A percentile compares a stretch with the other conserved stretches of the same genome.
phyloP scores from a whole-genome alignment of 2,329 filamentous ascomycete genomes.

The Aspergillus glaucus region DNA sequence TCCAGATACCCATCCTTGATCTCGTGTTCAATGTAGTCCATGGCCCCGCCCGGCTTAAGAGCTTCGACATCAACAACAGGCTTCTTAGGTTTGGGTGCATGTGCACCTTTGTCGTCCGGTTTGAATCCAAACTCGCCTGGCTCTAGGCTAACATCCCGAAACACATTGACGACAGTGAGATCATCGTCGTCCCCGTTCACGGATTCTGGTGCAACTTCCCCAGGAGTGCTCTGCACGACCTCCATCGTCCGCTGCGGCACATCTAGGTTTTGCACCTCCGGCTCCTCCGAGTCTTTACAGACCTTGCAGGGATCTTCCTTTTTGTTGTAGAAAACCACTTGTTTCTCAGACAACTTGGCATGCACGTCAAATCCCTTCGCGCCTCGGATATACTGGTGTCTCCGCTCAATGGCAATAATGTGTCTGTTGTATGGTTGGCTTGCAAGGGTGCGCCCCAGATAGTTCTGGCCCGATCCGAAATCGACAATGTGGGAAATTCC shows the following conservation, averaged over 20 bases:
- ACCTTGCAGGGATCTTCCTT: slow-evolving; percentile 44
- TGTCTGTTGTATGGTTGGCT: slow-evolving; percentile 78
- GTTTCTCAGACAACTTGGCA: slow-evolving; percentile 68
- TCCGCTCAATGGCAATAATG: slow-evolving; percentile 85
- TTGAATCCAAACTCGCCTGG: slow-evolving; percentile 21
- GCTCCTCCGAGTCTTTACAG: slow-evolving; percentile 13
- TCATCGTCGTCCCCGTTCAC: slow-evolving; percentile 17
- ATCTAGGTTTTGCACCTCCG: slow-evolving; percentile 3
- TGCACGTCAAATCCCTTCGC: slow-evolving; percentile 79
- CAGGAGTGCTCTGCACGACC: slow-evolving; percentile 1
- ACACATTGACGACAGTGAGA: slow-evolving; percentile 24
- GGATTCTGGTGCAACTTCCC: slow-evolving; percentile 5
- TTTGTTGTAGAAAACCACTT: slow-evolving; percentile 72
- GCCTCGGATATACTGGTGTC: slow-evolving; percentile 76
- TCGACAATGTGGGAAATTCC: slow-evolving; percentile 81
- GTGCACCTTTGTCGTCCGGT: slow-evolving; percentile 6
- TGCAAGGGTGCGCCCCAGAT: slow-evolving; percentile 81
- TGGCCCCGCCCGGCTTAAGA: slow-evolving; percentile 22
- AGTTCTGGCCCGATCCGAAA: slow-evolving; percentile 95
- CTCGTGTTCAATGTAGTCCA: slow-evolving; percentile 41
- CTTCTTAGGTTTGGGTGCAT: slow-evolving; percentile 3
- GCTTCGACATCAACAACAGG: slow-evolving; percentile 11
- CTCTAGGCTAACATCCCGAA: slow-evolving; percentile 28
- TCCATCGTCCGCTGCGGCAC: not conserved
- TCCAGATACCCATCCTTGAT: slow-evolving; percentile 40